Conservation (phyloP, 805 yeast genomes). For the Ogataea parapolymorpha region DNA sequence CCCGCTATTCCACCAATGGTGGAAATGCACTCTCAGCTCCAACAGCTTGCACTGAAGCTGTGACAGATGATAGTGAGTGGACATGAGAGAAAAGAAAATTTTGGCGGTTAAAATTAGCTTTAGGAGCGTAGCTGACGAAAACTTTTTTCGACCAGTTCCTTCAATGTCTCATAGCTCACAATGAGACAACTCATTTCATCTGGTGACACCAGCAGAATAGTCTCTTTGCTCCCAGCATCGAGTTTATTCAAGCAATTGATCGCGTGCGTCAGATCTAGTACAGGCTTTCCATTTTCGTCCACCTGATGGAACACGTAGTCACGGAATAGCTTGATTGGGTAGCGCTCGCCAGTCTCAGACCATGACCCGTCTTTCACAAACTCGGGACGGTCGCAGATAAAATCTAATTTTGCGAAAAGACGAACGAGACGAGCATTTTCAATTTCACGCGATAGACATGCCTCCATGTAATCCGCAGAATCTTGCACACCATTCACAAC, state of each 20-base stretch:
- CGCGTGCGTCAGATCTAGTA: conserved; percentile 79
- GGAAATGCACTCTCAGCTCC: conserved; percentile 22
- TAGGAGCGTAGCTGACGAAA: conserved; percentile 46
- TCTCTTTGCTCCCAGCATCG: conserved; percentile 90
- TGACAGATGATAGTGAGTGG: conserved; percentile 24
- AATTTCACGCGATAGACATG: conserved; percentile 63
- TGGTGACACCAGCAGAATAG: conserved; percentile 70
- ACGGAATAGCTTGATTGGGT: conserved; percentile 69
- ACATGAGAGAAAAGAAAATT: conserved; percentile 6
- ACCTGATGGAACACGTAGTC: conserved; percentile 85
- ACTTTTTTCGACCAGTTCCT: conserved; percentile 63
- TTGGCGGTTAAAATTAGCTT: conserved; percentile 3
- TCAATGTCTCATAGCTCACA: conserved; percentile 79
- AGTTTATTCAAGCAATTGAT: conserved; percentile 77
- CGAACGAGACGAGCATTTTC: conserved; percentile 89
- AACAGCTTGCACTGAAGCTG: conserved; percentile 19
- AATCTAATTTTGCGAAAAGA: conserved; percentile 74
- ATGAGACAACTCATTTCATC: conserved; percentile 86
- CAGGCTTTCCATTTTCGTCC: conserved; percentile 73
- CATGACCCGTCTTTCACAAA: conserved; percentile 51
- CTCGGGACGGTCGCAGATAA: conserved; percentile 73
- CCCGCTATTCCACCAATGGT: conserved; percentile 28
- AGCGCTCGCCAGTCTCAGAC: conserved; percentile 75
- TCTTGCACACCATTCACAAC: conserved; percentile 49
- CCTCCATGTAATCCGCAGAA: conserved; percentile 56